phyloP scores from a whole-genome alignment of 2,329 filamentous ascomycete genomes.

The Graphilbum fragrans region DNA sequence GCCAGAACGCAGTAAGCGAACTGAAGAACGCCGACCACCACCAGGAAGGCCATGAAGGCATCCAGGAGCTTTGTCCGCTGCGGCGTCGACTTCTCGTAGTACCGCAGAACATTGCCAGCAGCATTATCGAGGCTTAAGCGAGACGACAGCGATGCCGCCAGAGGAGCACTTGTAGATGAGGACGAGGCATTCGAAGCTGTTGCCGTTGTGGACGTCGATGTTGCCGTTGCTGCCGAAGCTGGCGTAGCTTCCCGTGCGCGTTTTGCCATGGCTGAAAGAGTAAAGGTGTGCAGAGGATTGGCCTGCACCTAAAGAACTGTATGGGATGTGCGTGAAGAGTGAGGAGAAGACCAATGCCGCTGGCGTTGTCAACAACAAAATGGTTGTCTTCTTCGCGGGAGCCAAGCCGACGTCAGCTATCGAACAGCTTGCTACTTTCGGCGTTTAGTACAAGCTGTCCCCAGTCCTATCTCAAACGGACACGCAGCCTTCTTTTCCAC shows the following conservation, averaged over 20 bases:
- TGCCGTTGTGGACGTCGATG: neutral
- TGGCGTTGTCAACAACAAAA: neutral
- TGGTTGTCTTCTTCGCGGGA: neutral
- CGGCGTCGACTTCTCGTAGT: constrained; percentile 71
- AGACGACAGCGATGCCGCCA: neutral
- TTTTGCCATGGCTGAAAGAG: constrained; percentile 2
- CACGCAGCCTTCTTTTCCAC: constrained; percentile 10
- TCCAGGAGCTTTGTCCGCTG: constrained; percentile 90
- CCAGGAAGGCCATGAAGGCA: constrained; percentile 77
- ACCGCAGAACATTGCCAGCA: constrained; percentile 55
- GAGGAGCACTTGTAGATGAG: neutral
- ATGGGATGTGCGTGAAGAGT: too few relatives aligned
- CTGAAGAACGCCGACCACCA: constrained; percentile 76
- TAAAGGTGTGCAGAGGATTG: neutral
- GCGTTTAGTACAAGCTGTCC: neutral
- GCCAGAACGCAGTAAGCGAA: constrained; percentile 86
- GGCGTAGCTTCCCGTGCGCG: constrained; percentile 3
- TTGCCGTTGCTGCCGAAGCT: neutral
- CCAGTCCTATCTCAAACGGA: constrained; percentile 4
- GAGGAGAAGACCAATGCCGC: neutral
- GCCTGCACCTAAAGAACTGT: too few relatives aligned
- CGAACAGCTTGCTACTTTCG: neutral
- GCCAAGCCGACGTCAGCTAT: neutral
- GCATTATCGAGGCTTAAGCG: constrained; percentile 36
- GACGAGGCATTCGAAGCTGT: neutral